Percentiles rank a stretch among this genome's conserved stretches.
These are phyloP conservation scores for Nissolia schottii DNA, from an alignment of 306 rosid genomes.

Conservation along the genomic window DNA sequence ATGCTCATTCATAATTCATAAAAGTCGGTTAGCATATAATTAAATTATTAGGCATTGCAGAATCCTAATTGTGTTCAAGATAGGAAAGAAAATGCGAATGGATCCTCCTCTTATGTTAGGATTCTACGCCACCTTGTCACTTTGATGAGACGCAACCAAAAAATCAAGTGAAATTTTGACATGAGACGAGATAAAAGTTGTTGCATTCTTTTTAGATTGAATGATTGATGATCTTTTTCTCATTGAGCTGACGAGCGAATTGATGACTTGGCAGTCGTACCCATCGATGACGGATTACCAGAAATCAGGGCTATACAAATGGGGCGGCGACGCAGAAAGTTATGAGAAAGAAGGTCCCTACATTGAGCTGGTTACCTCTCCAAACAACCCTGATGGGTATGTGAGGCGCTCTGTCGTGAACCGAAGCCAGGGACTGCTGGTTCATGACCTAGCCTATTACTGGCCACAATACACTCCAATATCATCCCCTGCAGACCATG, in stretches of 20 bases:
- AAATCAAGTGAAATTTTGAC: too few species aligned
- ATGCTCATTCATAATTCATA: neutral
- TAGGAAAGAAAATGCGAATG: too few species aligned
- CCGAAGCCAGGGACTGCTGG: conserved; percentile 49
- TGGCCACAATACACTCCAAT: conserved; percentile 98
- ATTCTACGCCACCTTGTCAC: too few species aligned
- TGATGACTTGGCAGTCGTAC: conserved; percentile 59
- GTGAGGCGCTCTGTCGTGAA: conserved; percentile 58
- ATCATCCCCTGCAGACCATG: conserved; percentile 57
- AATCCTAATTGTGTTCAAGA: neutral
- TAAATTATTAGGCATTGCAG: too few species aligned
- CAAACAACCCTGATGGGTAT: conserved; percentile 87
- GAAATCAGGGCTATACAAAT: conserved; percentile 77
- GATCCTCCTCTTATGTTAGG: too few species aligned
- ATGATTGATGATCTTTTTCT: neutral
- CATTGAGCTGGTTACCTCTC: conserved; percentile 83
- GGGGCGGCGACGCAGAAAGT: conserved; percentile 73
- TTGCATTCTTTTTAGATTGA: neutral
- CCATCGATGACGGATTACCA: conserved; percentile 70
- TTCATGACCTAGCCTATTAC: conserved; percentile 88
- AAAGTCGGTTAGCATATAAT: too few species aligned
- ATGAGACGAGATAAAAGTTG: too few species aligned
- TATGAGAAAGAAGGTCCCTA: conserved; percentile 57
- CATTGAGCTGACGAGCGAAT: neutral
- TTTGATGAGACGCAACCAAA: too few species aligned